Evolutionary conservation across 1,284 basidiomycete genomes (phyloP).

Genomic region (Papiliotrema laurentii): DNA sequence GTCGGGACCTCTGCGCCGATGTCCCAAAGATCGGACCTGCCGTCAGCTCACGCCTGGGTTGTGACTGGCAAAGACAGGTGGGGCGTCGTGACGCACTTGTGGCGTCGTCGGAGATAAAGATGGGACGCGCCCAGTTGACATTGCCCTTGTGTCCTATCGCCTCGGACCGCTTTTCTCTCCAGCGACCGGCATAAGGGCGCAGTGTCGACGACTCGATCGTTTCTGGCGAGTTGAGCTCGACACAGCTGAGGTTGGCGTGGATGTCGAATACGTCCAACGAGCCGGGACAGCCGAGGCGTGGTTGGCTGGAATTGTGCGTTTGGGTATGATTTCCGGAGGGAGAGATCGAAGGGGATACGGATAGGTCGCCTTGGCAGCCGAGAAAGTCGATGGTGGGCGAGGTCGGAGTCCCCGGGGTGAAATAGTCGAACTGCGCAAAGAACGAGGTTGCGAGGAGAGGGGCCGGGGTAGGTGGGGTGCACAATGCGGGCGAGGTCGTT

Average conservation of each 20-base stretch:
- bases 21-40: background rate
- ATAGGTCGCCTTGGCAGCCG: background rate
- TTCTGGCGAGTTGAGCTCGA: background rate
- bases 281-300: background rate
- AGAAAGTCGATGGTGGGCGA: background rate
- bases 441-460: background rate
- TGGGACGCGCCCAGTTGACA: conserved; percentile 5
- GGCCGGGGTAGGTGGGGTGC: too few relatives aligned
- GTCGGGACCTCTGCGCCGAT: background rate
- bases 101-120: background rate
- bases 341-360: background rate
- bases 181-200: background rate
- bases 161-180: background rate
- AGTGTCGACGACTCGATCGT: background rate
- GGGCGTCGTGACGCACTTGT: background rate
- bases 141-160: background rate
- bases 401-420: background rate
- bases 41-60: background rate
- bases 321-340: background rate
- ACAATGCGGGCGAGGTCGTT: too few relatives aligned
- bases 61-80: background rate
- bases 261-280: background rate
- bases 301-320: background rate
- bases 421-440: background rate
- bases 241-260: background rate